These are phyloP conservation scores for Pseudogymnoascus sp. DNA, from an alignment of 2,329 filamentous ascomycete genomes.

Conservation along the genomic window DNA sequence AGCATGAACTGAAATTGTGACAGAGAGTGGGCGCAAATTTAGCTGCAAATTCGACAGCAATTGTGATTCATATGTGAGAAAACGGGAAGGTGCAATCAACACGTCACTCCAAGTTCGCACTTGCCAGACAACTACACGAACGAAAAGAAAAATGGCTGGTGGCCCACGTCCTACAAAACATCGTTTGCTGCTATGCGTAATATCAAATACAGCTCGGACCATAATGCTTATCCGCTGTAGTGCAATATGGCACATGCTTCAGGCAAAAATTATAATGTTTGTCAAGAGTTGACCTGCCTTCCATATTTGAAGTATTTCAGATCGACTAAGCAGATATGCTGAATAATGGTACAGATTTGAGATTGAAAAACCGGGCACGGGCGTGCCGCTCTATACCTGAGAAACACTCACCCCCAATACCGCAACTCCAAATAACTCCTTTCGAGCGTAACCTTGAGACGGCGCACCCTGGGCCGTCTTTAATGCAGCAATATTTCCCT, in stretches of 20 bases:
- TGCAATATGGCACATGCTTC: neutral
- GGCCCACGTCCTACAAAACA: neutral
- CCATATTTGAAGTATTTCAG: neutral
- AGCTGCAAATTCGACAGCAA: neutral
- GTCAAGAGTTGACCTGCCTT: neutral
- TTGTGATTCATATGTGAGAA: neutral
- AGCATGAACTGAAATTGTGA: neutral
- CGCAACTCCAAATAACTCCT: constrained; percentile 17
- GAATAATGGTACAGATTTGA: constrained; percentile 1
- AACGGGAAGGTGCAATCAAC: neutral
- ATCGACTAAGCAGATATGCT: neutral
- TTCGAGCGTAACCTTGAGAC: constrained; percentile 14
- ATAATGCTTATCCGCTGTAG: neutral
- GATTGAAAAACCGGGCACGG: neutral
- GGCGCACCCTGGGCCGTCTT: neutral
- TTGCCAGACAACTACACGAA: neutral
- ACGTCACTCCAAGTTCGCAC: neutral
- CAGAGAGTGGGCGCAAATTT: neutral
- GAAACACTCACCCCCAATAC: constrained; percentile 8
- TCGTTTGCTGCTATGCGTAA: neutral
- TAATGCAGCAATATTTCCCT: neutral
- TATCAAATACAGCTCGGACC: neutral
- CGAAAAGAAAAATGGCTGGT: neutral
- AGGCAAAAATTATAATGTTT: neutral
- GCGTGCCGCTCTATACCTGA: neutral